Conservation (phyloP, 148 eudicot species). For the Vaccinium myrtillus region DNA sequence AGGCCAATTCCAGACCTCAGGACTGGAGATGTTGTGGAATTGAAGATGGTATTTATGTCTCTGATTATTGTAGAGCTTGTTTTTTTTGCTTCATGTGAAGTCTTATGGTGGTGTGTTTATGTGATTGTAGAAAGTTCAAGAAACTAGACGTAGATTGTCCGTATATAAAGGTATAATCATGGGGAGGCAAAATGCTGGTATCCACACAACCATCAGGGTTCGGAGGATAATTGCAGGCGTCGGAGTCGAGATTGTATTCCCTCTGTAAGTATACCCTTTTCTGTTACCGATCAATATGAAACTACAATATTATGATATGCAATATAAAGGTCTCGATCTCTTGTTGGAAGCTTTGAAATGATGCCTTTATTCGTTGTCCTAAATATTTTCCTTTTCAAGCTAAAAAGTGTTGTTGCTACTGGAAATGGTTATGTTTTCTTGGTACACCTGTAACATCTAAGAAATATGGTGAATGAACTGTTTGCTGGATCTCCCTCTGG, state of each 20-base stretch:
- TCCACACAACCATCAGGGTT: slow-evolving; percentile 86
- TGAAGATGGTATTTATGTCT: slow-evolving; percentile 59
- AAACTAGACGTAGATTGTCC: slow-evolving; percentile 66
- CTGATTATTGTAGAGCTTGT: not conserved
- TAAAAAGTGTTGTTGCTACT: not conserved
- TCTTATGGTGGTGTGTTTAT: slow-evolving; percentile 15
- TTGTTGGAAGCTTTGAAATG: not conserved
- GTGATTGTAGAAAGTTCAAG: slow-evolving; percentile 69
- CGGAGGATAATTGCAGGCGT: slow-evolving; percentile 87
- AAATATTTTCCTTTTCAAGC: not conserved
- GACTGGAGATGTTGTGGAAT: slow-evolving; percentile 77
- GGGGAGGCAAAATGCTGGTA: slow-evolving; percentile 90
- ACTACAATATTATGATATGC: not conserved
- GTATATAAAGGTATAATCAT: slow-evolving; percentile 90
- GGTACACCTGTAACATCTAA: not conserved
- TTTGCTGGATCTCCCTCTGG: not conserved
- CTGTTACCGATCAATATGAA: not conserved
- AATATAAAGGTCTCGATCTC: not conserved
- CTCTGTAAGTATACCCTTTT: slow-evolving; percentile 58
- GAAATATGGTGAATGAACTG: not conserved
- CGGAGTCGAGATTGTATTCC: slow-evolving; percentile 96
- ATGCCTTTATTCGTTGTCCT: not conserved
- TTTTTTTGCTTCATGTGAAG: not conserved
- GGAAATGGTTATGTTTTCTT: too few relatives aligned
- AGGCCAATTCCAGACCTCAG: slow-evolving; percentile 78